A percentile compares a stretch with the other conserved stretches of the same genome.
phyloP scores from a whole-genome alignment of 164 flowering plant species.

The Kingdonia uniflora region DNA sequence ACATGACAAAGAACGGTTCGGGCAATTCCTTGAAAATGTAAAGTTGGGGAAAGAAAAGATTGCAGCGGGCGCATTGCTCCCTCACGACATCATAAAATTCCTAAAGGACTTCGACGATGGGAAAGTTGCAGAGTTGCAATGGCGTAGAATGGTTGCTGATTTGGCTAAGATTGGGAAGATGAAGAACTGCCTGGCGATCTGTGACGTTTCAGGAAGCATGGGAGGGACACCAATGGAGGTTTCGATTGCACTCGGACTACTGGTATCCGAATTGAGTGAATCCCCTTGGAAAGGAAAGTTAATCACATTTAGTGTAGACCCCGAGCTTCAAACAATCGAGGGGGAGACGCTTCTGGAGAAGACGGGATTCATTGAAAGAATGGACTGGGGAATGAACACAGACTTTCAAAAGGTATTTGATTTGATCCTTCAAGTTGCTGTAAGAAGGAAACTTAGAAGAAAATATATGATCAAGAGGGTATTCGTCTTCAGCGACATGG shows the following conservation, averaged over 20 bases:
- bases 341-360: constrained; percentile 5
- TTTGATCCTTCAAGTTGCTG: constrained; percentile 3
- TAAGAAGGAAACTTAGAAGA: constrained; percentile 1
- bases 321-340: constrained; percentile 4
- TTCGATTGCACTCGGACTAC: constrained; percentile 6
- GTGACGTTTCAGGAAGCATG: constrained; percentile 14
- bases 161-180: constrained; percentile 31
- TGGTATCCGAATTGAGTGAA: constrained; percentile 12
- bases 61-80: constrained; percentile 38
- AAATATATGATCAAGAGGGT: constrained; percentile 23
- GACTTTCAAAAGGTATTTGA: constrained; percentile 14
- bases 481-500: constrained; percentile 32
- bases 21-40: constrained; percentile 20
- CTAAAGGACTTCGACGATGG: constrained; percentile 15
- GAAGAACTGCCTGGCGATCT: constrained; percentile 28
- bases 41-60: constrained; percentile 28
- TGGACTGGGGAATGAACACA: constrained; percentile 6
- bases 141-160: constrained; percentile 29
- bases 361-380: background rate
- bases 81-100: constrained; percentile 26
- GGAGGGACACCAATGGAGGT: constrained; percentile 9
- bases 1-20: constrained; percentile 20
- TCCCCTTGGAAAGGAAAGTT: constrained; percentile 11
- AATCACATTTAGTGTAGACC: constrained; percentile 3
- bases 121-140: constrained; percentile 33